A percentile compares a stretch with the other conserved stretches of the same genome.
phyloP scores from a whole-genome alignment of 2,329 filamentous ascomycete species.

The Epichloe brachyelytri region DNA sequence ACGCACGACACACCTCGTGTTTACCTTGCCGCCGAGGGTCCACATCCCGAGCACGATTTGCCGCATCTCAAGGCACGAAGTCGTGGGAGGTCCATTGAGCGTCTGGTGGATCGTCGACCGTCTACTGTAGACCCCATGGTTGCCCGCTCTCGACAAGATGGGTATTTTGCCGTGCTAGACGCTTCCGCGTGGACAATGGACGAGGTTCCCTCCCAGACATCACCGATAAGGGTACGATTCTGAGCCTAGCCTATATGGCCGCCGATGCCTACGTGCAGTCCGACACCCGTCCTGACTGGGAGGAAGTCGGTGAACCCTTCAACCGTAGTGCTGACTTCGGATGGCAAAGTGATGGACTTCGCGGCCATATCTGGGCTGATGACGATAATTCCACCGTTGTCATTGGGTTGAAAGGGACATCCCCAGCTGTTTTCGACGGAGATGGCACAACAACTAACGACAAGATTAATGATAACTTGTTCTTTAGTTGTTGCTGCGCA shows the following conservation, averaged over 20 bases:
- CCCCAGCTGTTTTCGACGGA: slow-evolving; percentile 86
- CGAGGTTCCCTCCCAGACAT: slow-evolving; percentile 68
- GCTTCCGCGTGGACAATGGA: slow-evolving; percentile 75
- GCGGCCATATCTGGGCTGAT: slow-evolving; percentile 87
- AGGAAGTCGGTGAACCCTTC: slow-evolving; percentile 64
- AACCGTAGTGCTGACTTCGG: slow-evolving; percentile 85
- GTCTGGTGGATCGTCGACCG: slow-evolving; percentile 65
- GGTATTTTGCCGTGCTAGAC: slow-evolving; percentile 53
- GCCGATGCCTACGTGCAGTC: slow-evolving; percentile 76
- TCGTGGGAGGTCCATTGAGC: slow-evolving; percentile 56
- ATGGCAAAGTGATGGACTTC: slow-evolving; percentile 78
- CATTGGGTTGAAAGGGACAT: slow-evolving; percentile 87
- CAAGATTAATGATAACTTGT: slow-evolving; percentile 94
- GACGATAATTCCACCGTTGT: slow-evolving; percentile 75
- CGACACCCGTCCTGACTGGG: slow-evolving; percentile 64
- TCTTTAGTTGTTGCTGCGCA: slow-evolving; percentile 95
- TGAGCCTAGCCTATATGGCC: slow-evolving; percentile 79
- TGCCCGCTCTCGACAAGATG: slow-evolving; percentile 54
- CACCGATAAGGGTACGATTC: slow-evolving; percentile 70
- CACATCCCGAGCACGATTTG: slow-evolving; percentile 36
- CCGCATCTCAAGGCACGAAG: slow-evolving; percentile 49
- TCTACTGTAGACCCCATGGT: slow-evolving; percentile 69
- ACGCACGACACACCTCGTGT: slow-evolving; percentile 36
- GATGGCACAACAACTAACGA: slow-evolving; percentile 94
- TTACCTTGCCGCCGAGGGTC: slow-evolving; percentile 49